Evolutionary conservation across 2,329 filamentous ascomycete species (phyloP).

Genomic region (Zymoseptoria tritici): DNA sequence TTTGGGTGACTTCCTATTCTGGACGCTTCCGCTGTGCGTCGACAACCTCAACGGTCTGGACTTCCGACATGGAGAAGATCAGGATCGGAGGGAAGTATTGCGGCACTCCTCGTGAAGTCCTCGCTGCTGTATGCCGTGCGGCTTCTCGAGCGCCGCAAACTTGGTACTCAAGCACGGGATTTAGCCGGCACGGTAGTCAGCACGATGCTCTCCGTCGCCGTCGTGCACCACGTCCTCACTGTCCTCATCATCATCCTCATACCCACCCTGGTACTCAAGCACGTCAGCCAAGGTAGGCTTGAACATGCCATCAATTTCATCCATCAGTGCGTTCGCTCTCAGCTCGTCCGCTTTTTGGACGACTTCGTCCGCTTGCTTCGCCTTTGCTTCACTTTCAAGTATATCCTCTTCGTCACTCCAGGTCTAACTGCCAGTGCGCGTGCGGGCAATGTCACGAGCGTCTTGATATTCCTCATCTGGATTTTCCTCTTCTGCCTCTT

Average conservation of each 20-base stretch:
- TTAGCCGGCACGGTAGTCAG: neutral
- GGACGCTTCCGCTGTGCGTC: neutral
- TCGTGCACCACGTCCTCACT: no score
- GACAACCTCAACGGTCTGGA: neutral
- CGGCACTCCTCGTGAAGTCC: neutral
- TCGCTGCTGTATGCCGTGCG: neutral
- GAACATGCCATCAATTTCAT: constrained; percentile 3
- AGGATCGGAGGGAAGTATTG: neutral
- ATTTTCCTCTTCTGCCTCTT: neutral
- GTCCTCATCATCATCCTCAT: neutral
- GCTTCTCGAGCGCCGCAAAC: neutral
- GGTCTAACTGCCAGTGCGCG: neutral
- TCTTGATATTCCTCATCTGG: neutral
- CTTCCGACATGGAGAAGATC: neutral
- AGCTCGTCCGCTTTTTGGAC: neutral
- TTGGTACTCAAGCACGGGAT: neutral
- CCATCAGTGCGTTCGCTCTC: constrained; percentile 1
- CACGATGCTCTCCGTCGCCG: no score
- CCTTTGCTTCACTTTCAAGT: neutral
- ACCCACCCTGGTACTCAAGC: neutral
- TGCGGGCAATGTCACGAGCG: neutral
- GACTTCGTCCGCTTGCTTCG: neutral
- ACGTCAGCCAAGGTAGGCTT: constrained; percentile 1
- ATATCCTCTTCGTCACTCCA: neutral
- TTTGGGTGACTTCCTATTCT: neutral